These are phyloP conservation scores for Komagataella ulmi DNA, from an alignment of 805 yeast species.

Conservation along the genomic window DNA sequence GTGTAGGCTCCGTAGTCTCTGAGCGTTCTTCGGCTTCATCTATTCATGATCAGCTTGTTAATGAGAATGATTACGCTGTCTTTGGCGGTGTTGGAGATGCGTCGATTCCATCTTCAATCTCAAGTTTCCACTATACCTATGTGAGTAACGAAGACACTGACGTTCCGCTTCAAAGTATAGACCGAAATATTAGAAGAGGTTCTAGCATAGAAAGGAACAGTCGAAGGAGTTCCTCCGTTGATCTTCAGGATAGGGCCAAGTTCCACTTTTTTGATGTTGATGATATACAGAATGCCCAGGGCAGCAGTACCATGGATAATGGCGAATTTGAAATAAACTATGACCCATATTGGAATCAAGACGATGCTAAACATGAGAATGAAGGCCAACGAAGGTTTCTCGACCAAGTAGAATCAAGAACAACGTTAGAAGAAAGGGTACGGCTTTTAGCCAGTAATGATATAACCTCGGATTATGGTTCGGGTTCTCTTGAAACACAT, in stretches of 20 bases:
- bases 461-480: background rate
- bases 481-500: background rate
- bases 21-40: slow-evolving; percentile 2
- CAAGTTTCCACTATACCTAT: slow-evolving; percentile 55
- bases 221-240: slow-evolving; percentile 15
- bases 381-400: slow-evolving; percentile 1
- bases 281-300: slow-evolving; percentile 79
- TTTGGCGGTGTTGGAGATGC: slow-evolving; percentile 71
- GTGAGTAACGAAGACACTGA: slow-evolving; percentile 27
- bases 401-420: background rate
- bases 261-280: slow-evolving; percentile 77
- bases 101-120: slow-evolving; percentile 63
- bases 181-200: background rate
- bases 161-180: background rate
- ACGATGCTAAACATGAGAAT: slow-evolving; percentile 24
- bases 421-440: background rate
- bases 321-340: slow-evolving; percentile 42
- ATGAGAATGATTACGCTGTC: slow-evolving; percentile 53
- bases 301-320: slow-evolving; percentile 64
- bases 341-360: slow-evolving; percentile 63
- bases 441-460: background rate
- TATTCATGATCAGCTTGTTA: slow-evolving; percentile 19
- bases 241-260: slow-evolving; percentile 24
- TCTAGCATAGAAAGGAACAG: background rate
- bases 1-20: slow-evolving; percentile 13